Conservation (phyloP, 345 rosid genomes). For the Rubroshorea leprosula region DNA sequence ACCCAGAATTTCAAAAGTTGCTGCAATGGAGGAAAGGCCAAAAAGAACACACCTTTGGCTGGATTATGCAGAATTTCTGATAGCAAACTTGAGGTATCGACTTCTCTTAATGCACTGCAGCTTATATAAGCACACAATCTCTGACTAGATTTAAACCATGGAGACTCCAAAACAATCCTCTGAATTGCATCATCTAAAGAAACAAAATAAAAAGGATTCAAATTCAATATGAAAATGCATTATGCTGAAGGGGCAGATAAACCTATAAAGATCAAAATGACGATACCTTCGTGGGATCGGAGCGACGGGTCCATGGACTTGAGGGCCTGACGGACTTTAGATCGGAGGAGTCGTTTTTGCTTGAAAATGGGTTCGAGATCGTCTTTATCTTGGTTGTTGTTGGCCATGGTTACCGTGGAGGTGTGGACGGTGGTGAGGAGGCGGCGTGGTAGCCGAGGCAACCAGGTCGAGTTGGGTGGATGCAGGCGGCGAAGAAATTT, state of each 20-base stretch:
- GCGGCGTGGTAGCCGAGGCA: background rate
- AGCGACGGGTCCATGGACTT: constrained; percentile 73
- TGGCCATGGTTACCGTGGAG: constrained; percentile 16
- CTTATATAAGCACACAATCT: constrained; percentile 83
- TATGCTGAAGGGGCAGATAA: background rate
- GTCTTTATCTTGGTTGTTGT: constrained; percentile 14
- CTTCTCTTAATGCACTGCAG: constrained; percentile 78
- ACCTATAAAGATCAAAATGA: background rate
- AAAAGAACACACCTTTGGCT: constrained; percentile 20
- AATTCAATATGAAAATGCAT: background rate
- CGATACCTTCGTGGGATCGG: constrained; percentile 65
- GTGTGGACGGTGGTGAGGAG: constrained; percentile 14
- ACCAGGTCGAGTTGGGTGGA: background rate
- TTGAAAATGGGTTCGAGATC: constrained; percentile 51
- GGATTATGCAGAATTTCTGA: constrained; percentile 45
- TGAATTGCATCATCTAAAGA: constrained; percentile 62
- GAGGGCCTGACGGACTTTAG: constrained; percentile 65
- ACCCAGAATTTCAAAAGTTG: background rate
- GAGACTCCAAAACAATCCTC: constrained; percentile 60
- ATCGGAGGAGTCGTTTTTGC: constrained; percentile 59
- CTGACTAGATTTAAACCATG: constrained; percentile 75
- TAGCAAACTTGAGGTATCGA: constrained; percentile 60
- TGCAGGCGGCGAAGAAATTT: too few species aligned
- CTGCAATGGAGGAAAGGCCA: background rate
- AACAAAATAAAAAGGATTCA: constrained; percentile 3